Evolutionary conservation across 352 stramenopile genomes (phyloP).

Genomic region (Globisporangium parvum): DNA sequence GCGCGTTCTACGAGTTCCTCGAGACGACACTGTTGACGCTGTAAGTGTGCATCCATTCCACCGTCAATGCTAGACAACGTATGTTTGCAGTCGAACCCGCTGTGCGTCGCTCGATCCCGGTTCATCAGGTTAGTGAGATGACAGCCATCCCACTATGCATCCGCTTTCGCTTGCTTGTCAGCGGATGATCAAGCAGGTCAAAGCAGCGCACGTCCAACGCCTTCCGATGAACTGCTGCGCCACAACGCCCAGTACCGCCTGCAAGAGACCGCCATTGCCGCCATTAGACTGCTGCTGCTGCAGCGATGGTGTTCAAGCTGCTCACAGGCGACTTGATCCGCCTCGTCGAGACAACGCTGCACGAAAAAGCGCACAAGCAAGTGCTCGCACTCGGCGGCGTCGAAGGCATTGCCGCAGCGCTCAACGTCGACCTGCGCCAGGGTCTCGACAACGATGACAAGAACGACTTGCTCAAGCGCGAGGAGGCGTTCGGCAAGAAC

Average conservation of each 20-base stretch:
- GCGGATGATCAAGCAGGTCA: no score
- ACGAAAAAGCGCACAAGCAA: conserved; percentile 41
- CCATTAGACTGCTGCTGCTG: no score
- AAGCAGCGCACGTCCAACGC: no score
- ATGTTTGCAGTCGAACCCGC: no score
- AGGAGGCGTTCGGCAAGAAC: conserved; percentile 53
- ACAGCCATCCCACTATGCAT: no score
- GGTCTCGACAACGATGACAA: conserved; percentile 40
- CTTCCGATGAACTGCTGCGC: no score
- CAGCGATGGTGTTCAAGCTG: conserved; percentile 40
- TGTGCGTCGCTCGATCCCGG: no score
- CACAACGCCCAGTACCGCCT: no score
- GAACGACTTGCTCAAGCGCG: conserved; percentile 29
- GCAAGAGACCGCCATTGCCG: no score
- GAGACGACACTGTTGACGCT: conserved; percentile 36
- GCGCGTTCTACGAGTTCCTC: conserved; percentile 43
- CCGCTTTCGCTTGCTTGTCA: no score
- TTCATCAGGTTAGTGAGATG: no score
- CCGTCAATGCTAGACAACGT: no score
- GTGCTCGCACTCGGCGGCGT: conserved; percentile 39
- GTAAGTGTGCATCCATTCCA: background rate
- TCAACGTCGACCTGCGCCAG: conserved; percentile 37
- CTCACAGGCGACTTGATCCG: conserved; percentile 54
- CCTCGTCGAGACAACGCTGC: conserved; percentile 57
- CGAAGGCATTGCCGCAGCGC: conserved; percentile 35